A percentile compares a stretch with the other conserved stretches of the same genome.
Conservation (phyloP, 169 alveolate species). For the Amoebophrya sp. region DNA sequence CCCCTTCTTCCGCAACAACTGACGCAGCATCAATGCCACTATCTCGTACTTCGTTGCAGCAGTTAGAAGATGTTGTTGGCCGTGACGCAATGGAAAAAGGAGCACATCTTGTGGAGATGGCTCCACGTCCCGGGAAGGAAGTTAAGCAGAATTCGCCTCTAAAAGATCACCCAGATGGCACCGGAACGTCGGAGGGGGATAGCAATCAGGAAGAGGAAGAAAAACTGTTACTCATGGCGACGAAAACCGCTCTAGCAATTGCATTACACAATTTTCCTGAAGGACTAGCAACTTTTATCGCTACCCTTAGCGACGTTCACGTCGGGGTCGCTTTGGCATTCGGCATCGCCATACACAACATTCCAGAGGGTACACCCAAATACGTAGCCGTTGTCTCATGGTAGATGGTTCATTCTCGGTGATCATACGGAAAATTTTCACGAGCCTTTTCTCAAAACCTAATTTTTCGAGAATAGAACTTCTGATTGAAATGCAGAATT, state of each 20-base stretch:
- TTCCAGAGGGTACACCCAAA: constrained; percentile 51
- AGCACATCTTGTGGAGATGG: neutral
- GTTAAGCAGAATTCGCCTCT: too few relatives aligned
- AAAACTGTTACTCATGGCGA: neutral
- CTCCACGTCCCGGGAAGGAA: neutral
- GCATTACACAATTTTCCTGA: constrained; percentile 43
- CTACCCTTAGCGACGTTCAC: constrained; percentile 10
- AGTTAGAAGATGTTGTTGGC: too few relatives aligned
- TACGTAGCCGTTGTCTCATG: too few relatives aligned
- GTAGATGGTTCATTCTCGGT: too few relatives aligned
- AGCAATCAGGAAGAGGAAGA: neutral
- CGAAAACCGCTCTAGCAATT: constrained; percentile 27
- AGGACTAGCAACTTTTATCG: constrained; percentile 38
- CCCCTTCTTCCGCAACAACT: neutral
- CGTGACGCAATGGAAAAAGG: neutral
- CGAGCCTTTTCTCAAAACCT: neutral
- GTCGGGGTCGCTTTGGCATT: constrained; percentile 37
- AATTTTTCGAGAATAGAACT: neutral
- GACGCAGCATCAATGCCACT: neutral
- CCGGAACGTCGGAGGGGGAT: neutral
- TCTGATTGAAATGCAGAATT: neutral
- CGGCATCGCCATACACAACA: constrained; percentile 41
- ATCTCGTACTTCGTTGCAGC: too few relatives aligned
- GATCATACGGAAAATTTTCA: too few relatives aligned
- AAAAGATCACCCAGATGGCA: neutral